phyloP scores from a whole-genome alignment of 176 grass and related monocot genomes.

The Triticum monococcum region DNA sequence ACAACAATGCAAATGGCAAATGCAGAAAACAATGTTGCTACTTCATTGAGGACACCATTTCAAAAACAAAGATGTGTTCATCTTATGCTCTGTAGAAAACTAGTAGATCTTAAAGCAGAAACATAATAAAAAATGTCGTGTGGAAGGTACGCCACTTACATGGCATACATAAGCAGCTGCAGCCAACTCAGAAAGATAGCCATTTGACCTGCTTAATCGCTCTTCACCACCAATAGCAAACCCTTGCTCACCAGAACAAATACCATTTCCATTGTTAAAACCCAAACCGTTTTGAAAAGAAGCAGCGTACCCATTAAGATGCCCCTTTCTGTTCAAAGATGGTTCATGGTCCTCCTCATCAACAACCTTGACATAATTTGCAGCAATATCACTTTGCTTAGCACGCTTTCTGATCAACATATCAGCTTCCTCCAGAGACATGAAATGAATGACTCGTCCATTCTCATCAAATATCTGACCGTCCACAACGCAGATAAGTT shows the following conservation, averaged over 20 bases:
- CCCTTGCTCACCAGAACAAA: slow-evolving; percentile 65
- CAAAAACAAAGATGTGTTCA: not conserved
- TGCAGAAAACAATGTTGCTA: not conserved
- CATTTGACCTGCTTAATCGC: slow-evolving; percentile 63
- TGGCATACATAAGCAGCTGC: slow-evolving; percentile 89
- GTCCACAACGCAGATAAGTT: slow-evolving; percentile 85
- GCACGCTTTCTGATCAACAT: slow-evolving; percentile 67
- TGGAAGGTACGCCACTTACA: slow-evolving; percentile 55
- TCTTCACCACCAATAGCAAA: slow-evolving; percentile 90
- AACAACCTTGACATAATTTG: slow-evolving; percentile 77
- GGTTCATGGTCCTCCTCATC: slow-evolving; percentile 35
- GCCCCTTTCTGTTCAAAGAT: slow-evolving; percentile 21
- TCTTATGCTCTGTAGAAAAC: not conserved
- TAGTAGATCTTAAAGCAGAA: slow-evolving; percentile 9
- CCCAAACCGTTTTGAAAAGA: slow-evolving; percentile 73
- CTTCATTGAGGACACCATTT: not conserved
- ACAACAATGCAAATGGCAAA: not conserved
- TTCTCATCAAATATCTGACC: slow-evolving; percentile 79
- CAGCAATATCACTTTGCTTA: slow-evolving; percentile 78
- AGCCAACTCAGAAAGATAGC: slow-evolving; percentile 86
- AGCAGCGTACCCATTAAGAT: slow-evolving; percentile 28
- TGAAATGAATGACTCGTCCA: slow-evolving; percentile 62
- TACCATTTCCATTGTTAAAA: slow-evolving; percentile 83
- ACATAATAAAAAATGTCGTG: not conserved
- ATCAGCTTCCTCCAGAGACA: slow-evolving; percentile 83